Conservation (phyloP, 1,284 basidiomycete genomes). For the Pisolithus thermaeus region DNA sequence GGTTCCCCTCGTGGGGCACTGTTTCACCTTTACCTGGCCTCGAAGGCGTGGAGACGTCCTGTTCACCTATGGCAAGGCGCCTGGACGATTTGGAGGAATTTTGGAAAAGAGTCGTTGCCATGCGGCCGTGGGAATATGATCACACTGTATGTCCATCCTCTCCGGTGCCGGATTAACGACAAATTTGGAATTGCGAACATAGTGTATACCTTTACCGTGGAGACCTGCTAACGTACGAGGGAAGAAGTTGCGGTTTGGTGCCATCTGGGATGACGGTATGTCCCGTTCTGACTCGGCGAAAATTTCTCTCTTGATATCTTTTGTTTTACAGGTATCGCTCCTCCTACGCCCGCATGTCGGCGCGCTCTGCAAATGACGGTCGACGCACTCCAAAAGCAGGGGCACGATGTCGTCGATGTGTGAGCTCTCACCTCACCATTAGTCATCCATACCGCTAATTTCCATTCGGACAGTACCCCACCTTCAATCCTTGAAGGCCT, state of each 20-base stretch:
- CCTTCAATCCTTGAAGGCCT: conserved; percentile 43
- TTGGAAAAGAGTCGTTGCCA: conserved; percentile 32
- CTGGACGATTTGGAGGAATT: conserved; percentile 43
- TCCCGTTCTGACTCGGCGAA: background rate
- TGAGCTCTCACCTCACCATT: conserved; percentile 26
- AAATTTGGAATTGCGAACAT: background rate
- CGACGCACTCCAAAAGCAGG: conserved; percentile 50
- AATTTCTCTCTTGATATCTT: background rate
- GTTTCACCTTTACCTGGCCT: conserved; percentile 32
- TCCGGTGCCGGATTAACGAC: conserved; percentile 6
- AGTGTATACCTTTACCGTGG: conserved; percentile 34
- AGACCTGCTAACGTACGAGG: conserved; percentile 26
- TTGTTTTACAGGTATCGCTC: conserved; percentile 30
- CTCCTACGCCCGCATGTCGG: conserved; percentile 64
- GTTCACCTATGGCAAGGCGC: conserved; percentile 45
- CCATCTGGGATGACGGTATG: conserved; percentile 31
- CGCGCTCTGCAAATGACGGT: conserved; percentile 61
- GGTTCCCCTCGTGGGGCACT: conserved; percentile 30
- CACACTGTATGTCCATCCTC: conserved; percentile 18
- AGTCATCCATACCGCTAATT: background rate
- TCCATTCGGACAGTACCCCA: conserved; percentile 29
- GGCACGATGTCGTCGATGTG: conserved; percentile 68
- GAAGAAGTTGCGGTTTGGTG: conserved; percentile 29
- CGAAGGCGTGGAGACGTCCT: conserved; percentile 33
- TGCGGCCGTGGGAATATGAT: conserved; percentile 30